Percentiles rank a stretch among this genome's conserved stretches.
Evolutionary conservation across 352 stramenopile genomes (phyloP).

Genomic region (Phytophthora sojae): DNA sequence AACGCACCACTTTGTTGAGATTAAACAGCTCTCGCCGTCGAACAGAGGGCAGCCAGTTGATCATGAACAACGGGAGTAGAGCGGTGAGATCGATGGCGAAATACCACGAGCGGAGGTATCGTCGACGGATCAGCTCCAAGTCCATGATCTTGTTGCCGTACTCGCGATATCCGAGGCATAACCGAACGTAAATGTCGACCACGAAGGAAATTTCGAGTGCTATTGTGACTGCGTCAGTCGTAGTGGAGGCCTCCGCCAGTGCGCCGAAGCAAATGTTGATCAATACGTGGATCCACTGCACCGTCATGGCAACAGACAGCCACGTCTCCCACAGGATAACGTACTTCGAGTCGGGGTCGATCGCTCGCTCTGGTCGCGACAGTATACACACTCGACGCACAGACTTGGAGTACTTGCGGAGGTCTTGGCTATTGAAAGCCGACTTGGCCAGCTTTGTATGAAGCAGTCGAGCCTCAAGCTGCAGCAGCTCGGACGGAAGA

Average conservation of each 20-base stretch:
- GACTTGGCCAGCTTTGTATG: constrained; percentile 48
- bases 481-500: constrained; percentile 43
- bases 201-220: constrained; percentile 47
- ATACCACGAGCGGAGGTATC: constrained; percentile 47
- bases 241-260: background rate
- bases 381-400: constrained; percentile 1
- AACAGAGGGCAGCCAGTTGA: constrained; percentile 48
- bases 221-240: constrained; percentile 32
- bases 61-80: constrained; percentile 48
- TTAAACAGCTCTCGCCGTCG: constrained; percentile 51
- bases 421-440: constrained; percentile 7
- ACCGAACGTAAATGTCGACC: constrained; percentile 55
- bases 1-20: constrained; percentile 61
- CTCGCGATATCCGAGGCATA: constrained; percentile 53
- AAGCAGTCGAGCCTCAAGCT: constrained; percentile 49
- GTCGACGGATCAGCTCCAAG: constrained; percentile 35
- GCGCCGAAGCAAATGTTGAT: constrained; percentile 51
- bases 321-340: constrained; percentile 40
- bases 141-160: constrained; percentile 76
- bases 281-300: constrained; percentile 49
- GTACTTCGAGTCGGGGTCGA: constrained; percentile 48
- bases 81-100: constrained; percentile 54
- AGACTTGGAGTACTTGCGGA: background rate
- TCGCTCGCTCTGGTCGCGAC: constrained; percentile 7
- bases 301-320: constrained; percentile 39